Evolutionary conservation across 2,329 filamentous ascomycete genomes (phyloP).

Genomic region (Aspergillus ruber): DNA sequence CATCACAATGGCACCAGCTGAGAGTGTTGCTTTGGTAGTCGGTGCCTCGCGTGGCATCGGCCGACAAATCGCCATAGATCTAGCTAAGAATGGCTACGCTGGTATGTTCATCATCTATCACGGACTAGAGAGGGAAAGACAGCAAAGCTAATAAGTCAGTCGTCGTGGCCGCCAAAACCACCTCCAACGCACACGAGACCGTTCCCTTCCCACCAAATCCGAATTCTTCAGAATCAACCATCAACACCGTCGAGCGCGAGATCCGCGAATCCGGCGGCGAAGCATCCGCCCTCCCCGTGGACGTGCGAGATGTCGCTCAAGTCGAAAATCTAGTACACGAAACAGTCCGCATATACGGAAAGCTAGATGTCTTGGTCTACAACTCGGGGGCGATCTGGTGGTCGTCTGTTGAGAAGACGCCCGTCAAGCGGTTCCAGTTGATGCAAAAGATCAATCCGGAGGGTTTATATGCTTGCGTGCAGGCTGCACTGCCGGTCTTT

Average conservation of each 20-base stretch:
- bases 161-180: slow-evolving; percentile 70
- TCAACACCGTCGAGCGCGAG: slow-evolving; percentile 71
- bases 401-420: slow-evolving; percentile 66
- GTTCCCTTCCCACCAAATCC: slow-evolving; percentile 66
- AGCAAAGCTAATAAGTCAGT: slow-evolving; percentile 42
- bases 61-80: slow-evolving; percentile 69
- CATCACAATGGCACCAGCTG: slow-evolving; percentile 11
- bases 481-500: slow-evolving; percentile 63
- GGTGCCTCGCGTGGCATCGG: slow-evolving; percentile 77
- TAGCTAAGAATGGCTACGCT: slow-evolving; percentile 63
- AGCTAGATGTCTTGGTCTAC: slow-evolving; percentile 70
- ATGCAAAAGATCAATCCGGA: slow-evolving; percentile 71
- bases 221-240: slow-evolving; percentile 68
- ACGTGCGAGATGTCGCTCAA: slow-evolving; percentile 60
- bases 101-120: slow-evolving; percentile 42
- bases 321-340: slow-evolving; percentile 54
- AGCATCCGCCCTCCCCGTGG: slow-evolving; percentile 61
- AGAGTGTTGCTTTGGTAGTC: slow-evolving; percentile 60
- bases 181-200: slow-evolving; percentile 53
- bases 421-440: slow-evolving; percentile 67
- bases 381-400: slow-evolving; percentile 85
- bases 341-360: slow-evolving; percentile 54
- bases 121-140: background rate
- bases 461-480: slow-evolving; percentile 67
- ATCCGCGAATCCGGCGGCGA: slow-evolving; percentile 59